These are phyloP conservation scores for Leptographium procerum DNA, from an alignment of 2,329 filamentous ascomycete genomes.

Conservation along the genomic window DNA sequence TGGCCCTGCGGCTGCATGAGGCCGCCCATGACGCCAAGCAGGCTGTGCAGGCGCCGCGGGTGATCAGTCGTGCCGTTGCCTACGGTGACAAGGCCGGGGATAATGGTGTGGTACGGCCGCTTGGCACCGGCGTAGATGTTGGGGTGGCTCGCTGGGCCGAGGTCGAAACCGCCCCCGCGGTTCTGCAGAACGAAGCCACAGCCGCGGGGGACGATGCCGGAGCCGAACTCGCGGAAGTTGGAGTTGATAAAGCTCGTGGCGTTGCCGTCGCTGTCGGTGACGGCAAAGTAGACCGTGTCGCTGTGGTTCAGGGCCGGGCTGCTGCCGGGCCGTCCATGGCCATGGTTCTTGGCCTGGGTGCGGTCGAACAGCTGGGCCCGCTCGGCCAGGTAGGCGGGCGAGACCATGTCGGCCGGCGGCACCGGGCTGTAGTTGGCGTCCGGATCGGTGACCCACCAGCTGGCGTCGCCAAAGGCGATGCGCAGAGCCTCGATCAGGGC, in stretches of 20 bases:
- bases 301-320: constrained; percentile 72
- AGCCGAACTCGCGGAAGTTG: constrained; percentile 84
- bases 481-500: constrained; percentile 81
- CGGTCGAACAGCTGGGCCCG: constrained; percentile 45
- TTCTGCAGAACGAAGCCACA: constrained; percentile 91
- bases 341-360: background rate
- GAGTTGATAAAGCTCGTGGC: constrained; percentile 95
- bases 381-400: constrained; percentile 60
- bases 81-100: constrained; percentile 72
- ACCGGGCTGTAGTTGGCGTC: constrained; percentile 56
- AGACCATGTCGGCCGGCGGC: constrained; percentile 59
- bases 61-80: constrained; percentile 36
- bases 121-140: constrained; percentile 72
- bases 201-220: constrained; percentile 68
- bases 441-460: constrained; percentile 75
- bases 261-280: constrained; percentile 72
- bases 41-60: constrained; percentile 66
- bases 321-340: constrained; percentile 29
- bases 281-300: constrained; percentile 91
- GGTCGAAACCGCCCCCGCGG: constrained; percentile 75
- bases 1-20: constrained; percentile 99
- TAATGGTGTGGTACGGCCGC: constrained; percentile 94
- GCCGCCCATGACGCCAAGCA: constrained; percentile 95
- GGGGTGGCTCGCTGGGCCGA: constrained; percentile 54
- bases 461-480: constrained; percentile 80